Conservation (phyloP, 164 flowering plant species). For the Stephania yunnanensis region DNA sequence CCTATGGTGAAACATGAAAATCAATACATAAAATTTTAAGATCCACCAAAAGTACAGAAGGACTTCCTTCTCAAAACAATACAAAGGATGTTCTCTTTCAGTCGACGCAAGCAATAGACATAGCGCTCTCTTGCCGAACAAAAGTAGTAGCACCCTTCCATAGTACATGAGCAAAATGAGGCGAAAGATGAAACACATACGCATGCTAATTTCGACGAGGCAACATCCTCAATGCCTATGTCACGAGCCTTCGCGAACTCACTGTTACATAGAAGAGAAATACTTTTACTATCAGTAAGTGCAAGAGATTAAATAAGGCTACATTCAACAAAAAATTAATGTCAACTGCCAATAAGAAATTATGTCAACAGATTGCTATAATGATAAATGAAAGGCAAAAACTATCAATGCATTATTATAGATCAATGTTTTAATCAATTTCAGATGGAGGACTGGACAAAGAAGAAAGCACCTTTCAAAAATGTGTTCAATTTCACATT, state of each 20-base stretch:
- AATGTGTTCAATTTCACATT: slow-evolving; percentile 62
- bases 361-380: no score
- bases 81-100: no score
- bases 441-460: no score
- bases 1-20: no score
- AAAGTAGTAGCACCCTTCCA: slow-evolving; percentile 9
- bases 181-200: slow-evolving; percentile 45
- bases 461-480: slow-evolving; percentile 33
- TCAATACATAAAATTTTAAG: no score
- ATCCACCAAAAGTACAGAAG: no score
- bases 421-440: no score
- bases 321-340: no score
- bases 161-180: slow-evolving; percentile 8
- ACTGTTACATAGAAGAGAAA: slow-evolving; percentile 26
- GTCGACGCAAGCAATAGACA: slow-evolving; percentile 5
- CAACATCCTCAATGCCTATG: slow-evolving; percentile 29
- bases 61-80: no score
- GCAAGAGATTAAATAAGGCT: not conserved
- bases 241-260: slow-evolving; percentile 52
- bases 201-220: slow-evolving; percentile 55
- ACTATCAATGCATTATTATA: no score
- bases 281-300: not conserved
- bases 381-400: no score
- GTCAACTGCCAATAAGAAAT: no score
- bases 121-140: slow-evolving; percentile 17